phyloP scores from a whole-genome alignment of 441 rosid species.

The Breynia disticha region DNA sequence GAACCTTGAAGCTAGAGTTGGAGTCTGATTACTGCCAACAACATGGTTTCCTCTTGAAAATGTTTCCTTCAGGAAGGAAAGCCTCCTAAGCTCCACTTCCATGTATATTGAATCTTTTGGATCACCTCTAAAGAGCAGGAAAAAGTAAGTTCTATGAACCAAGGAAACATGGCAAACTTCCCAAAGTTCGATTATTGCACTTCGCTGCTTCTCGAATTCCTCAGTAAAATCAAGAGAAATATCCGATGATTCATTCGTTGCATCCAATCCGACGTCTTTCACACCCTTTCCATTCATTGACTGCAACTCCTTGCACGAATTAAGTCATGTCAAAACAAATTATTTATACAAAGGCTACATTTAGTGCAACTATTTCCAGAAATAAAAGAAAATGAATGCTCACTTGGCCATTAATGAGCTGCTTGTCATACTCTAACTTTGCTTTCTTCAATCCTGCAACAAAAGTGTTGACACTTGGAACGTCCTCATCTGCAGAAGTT shows the following conservation, averaged over 20 bases:
- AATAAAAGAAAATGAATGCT: constrained; percentile 3
- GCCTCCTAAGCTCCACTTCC: constrained; percentile 81
- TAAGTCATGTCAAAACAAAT: constrained; percentile 14
- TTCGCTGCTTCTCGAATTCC: constrained; percentile 57
- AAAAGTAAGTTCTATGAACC: constrained; percentile 85
- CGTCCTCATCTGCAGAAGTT: constrained; percentile 53
- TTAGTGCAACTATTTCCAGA: not conserved
- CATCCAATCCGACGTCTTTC: constrained; percentile 58
- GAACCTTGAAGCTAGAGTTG: constrained; percentile 49
- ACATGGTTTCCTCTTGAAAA: constrained; percentile 35
- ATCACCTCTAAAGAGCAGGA: constrained; percentile 69
- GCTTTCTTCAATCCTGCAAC: constrained; percentile 80
- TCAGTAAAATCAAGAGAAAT: constrained; percentile 31
- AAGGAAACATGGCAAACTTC: constrained; percentile 63
- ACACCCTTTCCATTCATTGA: constrained; percentile 24
- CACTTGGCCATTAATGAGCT: constrained; percentile 38
- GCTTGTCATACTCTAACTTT: constrained; percentile 34
- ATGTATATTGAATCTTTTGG: constrained; percentile 69
- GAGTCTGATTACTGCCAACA: constrained; percentile 14
- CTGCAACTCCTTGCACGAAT: constrained; percentile 25
- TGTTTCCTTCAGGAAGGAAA: constrained; percentile 52
- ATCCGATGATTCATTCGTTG: constrained; percentile 37
- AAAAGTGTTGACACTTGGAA: constrained; percentile 62
- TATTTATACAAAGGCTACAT: not conserved
- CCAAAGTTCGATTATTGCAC: constrained; percentile 77